Evolutionary conservation across 805 yeast genomes (phyloP).

Genomic region (Zygosaccharomyces gambellarensis): DNA sequence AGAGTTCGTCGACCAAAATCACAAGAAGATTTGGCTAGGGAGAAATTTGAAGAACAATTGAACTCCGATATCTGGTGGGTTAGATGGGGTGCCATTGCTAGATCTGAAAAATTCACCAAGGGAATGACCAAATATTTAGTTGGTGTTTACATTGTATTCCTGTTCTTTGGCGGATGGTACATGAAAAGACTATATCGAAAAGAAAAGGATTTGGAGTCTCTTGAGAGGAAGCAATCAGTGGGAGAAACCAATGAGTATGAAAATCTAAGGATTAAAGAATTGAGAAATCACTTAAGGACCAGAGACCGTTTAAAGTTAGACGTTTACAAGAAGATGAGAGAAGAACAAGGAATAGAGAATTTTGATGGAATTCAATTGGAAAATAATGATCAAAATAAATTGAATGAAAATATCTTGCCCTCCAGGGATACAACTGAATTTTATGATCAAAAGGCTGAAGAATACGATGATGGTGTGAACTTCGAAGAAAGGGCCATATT

Average conservation of each 20-base stretch:
- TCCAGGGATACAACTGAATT: conserved; percentile 77
- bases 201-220: conserved; percentile 52
- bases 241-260: conserved; percentile 54
- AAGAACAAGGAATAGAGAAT: conserved; percentile 32
- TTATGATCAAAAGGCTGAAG: conserved; percentile 71
- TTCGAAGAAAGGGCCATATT: conserved; percentile 43
- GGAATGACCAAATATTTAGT: conserved; percentile 60
- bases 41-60: conserved; percentile 33
- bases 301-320: conserved; percentile 56
- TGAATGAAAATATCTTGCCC: conserved; percentile 46
- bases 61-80: conserved; percentile 36
- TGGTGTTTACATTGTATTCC: conserved; percentile 52
- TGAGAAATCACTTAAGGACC: conserved; percentile 56
- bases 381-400: conserved; percentile 31
- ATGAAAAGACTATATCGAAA: conserved; percentile 62
- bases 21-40: conserved; percentile 32
- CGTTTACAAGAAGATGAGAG: conserved; percentile 52
- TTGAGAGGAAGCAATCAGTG: conserved; percentile 37
- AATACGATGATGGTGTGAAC: conserved; percentile 75
- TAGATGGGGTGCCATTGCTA: conserved; percentile 50
- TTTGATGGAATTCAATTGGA: conserved; percentile 33
- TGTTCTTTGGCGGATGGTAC: conserved; percentile 56
- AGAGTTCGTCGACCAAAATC: conserved; percentile 26
- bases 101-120: conserved; percentile 55
- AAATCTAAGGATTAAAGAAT: conserved; percentile 53